Conservation (phyloP, 768 basidiomycete species). For the Suillus weaverae region DNA sequence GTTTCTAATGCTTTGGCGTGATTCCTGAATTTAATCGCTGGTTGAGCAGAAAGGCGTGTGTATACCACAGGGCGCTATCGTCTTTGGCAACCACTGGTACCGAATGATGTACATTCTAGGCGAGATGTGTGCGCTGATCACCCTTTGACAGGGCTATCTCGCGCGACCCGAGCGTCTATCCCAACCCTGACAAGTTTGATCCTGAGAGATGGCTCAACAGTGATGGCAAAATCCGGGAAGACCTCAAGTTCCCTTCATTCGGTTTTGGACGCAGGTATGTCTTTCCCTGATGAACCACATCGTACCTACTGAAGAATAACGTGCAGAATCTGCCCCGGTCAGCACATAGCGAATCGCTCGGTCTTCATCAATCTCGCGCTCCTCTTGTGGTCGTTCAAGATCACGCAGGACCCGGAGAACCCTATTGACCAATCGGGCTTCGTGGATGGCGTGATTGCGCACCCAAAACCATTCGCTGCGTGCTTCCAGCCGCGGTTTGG, state of each 20-base stretch:
- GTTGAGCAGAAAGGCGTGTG: conserved; percentile 32
- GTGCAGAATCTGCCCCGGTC: conserved; percentile 64
- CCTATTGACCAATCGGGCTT: conserved; percentile 66
- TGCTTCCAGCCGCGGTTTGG: conserved; percentile 50
- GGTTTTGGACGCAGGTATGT: conserved; percentile 51
- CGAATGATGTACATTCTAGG: neutral
- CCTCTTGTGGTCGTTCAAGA: conserved; percentile 63
- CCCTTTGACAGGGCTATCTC: conserved; percentile 45
- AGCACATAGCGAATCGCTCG: conserved; percentile 60
- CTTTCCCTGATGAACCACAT: neutral
- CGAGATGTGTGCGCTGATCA: neutral
- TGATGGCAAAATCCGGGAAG: conserved; percentile 45
- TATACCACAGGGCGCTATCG: conserved; percentile 37
- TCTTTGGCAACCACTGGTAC: conserved; percentile 39
- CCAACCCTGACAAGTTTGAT: conserved; percentile 58
- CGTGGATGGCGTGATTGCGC: conserved; percentile 62
- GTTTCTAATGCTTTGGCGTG: conserved; percentile 4
- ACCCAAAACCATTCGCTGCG: conserved; percentile 62
- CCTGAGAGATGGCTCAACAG: conserved; percentile 56
- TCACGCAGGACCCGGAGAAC: conserved; percentile 47
- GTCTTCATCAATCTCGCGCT: conserved; percentile 66
- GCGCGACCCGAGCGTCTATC: conserved; percentile 57
- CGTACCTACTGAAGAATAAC: neutral
- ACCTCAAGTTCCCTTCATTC: conserved; percentile 53
- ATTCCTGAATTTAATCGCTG: neutral